Conservation (phyloP, 1,139 yeast genomes). For the Groenewaldozyma auringiensis region DNA sequence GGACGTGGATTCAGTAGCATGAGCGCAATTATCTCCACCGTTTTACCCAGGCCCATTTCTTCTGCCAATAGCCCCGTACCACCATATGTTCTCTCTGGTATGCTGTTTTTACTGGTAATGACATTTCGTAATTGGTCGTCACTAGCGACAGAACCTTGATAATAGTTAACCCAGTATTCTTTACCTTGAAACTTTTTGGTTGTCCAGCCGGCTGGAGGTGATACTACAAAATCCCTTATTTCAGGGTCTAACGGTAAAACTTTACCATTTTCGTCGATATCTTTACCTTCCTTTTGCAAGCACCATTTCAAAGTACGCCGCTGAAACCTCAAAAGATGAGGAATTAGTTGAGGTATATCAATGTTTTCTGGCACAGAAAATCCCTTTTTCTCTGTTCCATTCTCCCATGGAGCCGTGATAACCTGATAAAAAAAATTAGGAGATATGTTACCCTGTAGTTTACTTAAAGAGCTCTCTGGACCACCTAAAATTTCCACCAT, state of each 20-base stretch:
- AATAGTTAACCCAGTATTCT: conserved; percentile 29
- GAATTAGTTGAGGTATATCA: conserved; percentile 38
- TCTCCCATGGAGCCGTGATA: conserved; percentile 7
- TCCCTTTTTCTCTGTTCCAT: not conserved
- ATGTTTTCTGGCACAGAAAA: conserved; percentile 8
- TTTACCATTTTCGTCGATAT: conserved; percentile 25
- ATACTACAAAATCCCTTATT: conserved; percentile 19
- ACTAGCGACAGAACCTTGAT: conserved; percentile 21
- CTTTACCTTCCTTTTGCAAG: conserved; percentile 49
- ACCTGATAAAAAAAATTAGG: conserved; percentile 17
- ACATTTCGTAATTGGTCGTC: conserved; percentile 13
- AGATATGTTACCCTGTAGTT: conserved; percentile 11
- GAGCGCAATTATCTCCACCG: conserved; percentile 71
- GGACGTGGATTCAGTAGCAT: conserved; percentile 52
- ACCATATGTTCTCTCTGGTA: conserved; percentile 4
- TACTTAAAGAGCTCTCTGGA: conserved; percentile 5
- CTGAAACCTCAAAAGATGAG: conserved; percentile 52
- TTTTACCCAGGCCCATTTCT: conserved; percentile 96
- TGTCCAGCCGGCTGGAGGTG: conserved; percentile 28
- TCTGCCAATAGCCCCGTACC: conserved; percentile 75
- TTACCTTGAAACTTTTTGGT: not conserved
- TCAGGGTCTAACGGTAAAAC: conserved; percentile 20
- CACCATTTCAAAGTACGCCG: conserved; percentile 60
- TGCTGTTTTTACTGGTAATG: conserved; percentile 7
- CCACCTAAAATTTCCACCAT: conserved; percentile 11